phyloP scores from a whole-genome alignment of 805 yeast species.

The Yamadazyma akitaensis region DNA sequence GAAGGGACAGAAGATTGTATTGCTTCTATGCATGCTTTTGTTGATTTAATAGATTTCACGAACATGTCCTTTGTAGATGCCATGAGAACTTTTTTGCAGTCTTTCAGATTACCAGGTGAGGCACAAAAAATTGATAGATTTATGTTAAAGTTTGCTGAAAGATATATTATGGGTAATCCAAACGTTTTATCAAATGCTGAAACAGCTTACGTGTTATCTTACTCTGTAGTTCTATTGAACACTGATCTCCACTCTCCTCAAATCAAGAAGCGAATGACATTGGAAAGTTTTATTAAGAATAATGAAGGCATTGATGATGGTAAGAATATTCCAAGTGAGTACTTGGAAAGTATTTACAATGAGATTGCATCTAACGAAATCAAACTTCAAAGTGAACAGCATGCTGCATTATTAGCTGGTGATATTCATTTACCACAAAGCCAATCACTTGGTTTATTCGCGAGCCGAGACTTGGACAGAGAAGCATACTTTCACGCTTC shows the following conservation, averaged over 20 bases:
- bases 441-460: conserved; percentile 54
- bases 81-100: conserved; percentile 76
- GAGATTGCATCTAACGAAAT: conserved; percentile 86
- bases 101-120: conserved; percentile 95
- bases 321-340: conserved; percentile 72
- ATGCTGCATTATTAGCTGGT: conserved; percentile 79
- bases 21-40: conserved; percentile 89
- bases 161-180: conserved; percentile 87
- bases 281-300: conserved; percentile 81
- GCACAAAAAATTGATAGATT: conserved; percentile 96
- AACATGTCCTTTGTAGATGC: conserved; percentile 76
- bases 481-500: conserved; percentile 94
- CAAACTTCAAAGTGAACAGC: conserved; percentile 89
- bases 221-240: conserved; percentile 87
- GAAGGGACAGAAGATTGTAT: conserved; percentile 78
- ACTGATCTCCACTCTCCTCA: conserved; percentile 92
- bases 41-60: conserved; percentile 78
- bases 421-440: conserved; percentile 36
- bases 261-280: conserved; percentile 81
- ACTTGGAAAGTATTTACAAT: conserved; percentile 62
- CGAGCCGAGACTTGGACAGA: conserved; percentile 62
- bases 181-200: conserved; percentile 87
- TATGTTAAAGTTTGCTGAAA: conserved; percentile 95
- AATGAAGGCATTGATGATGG: conserved; percentile 93
- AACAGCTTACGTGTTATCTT: conserved; percentile 87